phyloP scores from a whole-genome alignment of 129 eudicot species.

The Pulicaria dysenterica region DNA sequence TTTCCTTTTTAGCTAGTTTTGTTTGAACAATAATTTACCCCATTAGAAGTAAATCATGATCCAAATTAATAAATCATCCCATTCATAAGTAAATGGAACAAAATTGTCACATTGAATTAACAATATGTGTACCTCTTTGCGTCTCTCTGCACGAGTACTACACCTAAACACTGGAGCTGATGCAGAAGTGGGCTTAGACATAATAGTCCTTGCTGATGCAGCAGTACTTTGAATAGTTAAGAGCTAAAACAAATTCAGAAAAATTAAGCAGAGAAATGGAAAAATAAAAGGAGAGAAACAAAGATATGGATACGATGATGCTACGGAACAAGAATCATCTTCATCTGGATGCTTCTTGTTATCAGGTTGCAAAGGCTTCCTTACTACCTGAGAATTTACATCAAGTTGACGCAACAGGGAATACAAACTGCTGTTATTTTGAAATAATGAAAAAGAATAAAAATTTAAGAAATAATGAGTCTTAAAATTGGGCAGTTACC shows the following conservation, averaged over 20 bases:
- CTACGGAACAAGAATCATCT: conserved; percentile 64
- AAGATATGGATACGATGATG: conserved; percentile 70
- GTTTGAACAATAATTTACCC: not conserved
- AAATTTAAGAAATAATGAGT: too few relatives aligned
- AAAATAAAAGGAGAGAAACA: not conserved
- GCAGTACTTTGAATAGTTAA: conserved; percentile 55
- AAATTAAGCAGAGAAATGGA: not conserved
- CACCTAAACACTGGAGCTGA: conserved; percentile 75
- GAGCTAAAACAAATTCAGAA: conserved; percentile 30
- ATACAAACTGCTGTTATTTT: not conserved
- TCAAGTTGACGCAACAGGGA: not conserved
- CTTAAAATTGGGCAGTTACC: conserved; percentile 36
- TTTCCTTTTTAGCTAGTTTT: not conserved
- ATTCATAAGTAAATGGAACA: not conserved
- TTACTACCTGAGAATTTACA: conserved; percentile 23
- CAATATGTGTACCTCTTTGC: conserved; percentile 61
- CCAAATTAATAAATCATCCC: not conserved
- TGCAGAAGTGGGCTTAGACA: conserved; percentile 57
- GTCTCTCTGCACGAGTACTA: conserved; percentile 86
- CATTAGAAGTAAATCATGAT: not conserved
- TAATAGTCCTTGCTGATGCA: conserved; percentile 51
- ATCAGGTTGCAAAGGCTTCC: conserved; percentile 80
- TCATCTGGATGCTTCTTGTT: conserved; percentile 85
- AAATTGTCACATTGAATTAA: conserved; percentile 8
- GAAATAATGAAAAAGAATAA: not conserved